Conservation (phyloP, 2,329 filamentous ascomycete genomes). For the Ramichloridium luteum region DNA sequence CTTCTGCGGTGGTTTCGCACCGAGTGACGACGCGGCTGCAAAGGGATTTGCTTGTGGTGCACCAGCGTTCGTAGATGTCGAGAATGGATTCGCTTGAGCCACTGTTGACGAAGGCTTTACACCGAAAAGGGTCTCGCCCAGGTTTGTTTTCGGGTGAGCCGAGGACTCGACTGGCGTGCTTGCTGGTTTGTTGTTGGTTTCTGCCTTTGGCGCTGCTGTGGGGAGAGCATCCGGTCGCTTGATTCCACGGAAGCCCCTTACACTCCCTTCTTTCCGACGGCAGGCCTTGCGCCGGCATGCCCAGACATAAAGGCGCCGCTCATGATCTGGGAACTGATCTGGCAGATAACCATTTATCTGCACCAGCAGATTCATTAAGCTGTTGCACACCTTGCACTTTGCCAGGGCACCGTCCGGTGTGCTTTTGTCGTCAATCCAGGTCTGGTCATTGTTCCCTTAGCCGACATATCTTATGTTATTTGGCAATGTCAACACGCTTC, state of each 20-base stretch:
- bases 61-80: constrained; percentile 28
- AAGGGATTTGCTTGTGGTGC: constrained; percentile 46
- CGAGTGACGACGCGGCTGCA: constrained; percentile 31
- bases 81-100: constrained; percentile 48
- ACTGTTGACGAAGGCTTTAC: constrained; percentile 34
- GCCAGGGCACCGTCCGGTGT: constrained; percentile 65
- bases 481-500: too few species aligned
- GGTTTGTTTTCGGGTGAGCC: constrained; percentile 28
- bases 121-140: constrained; percentile 62
- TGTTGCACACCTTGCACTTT: constrained; percentile 77
- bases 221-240: constrained; percentile 30
- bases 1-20: constrained; percentile 33
- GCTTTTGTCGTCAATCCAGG: constrained; percentile 65
- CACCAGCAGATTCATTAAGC: constrained; percentile 69
- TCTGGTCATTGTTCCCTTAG: constrained; percentile 38
- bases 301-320: constrained; percentile 79
- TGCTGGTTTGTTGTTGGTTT: constrained; percentile 4
- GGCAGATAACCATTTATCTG: constrained; percentile 87
- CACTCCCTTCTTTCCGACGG: constrained; percentile 67
- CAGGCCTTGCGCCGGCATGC: constrained; percentile 68
- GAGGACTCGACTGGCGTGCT: constrained; percentile 3
- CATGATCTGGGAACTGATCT: constrained; percentile 72
- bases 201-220: constrained; percentile 7
- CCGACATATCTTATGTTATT: too few species aligned
- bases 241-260: constrained; percentile 62